Conservation (phyloP, 257 asterid species). For the Solanum medicagineum region DNA sequence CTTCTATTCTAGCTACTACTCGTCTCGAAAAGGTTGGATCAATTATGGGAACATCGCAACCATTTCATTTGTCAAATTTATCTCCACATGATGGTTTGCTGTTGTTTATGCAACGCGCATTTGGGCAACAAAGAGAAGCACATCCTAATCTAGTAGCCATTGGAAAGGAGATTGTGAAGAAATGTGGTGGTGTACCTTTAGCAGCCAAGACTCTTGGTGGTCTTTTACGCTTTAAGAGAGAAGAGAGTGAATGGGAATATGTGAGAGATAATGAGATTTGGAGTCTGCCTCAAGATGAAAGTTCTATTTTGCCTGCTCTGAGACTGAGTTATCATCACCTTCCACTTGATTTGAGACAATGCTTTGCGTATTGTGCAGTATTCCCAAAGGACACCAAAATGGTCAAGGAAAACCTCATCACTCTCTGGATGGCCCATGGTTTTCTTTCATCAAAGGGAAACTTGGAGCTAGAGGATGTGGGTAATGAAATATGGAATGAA, state of each 20-base stretch:
- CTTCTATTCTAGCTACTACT: constrained; percentile 17
- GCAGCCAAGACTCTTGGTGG: constrained; percentile 24
- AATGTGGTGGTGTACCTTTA: constrained; percentile 16
- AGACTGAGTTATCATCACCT: constrained; percentile 25
- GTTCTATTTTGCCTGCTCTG: constrained; percentile 8
- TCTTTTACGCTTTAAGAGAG: constrained; percentile 6
- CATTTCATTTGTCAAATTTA: not conserved
- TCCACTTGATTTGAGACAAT: constrained; percentile 9
- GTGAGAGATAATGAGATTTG: constrained; percentile 16
- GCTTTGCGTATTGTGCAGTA: constrained; percentile 23
- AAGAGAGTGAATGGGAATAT: constrained; percentile 10
- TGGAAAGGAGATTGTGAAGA: constrained; percentile 16
- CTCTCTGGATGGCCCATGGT: constrained; percentile 17
- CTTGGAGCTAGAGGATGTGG: constrained; percentile 10
- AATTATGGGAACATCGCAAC: constrained; percentile 6
- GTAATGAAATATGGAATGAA: constrained; percentile 14
- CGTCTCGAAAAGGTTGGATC: constrained; percentile 12
- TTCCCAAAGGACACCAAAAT: constrained; percentile 11
- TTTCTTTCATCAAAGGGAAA: constrained; percentile 7
- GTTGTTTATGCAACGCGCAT: constrained; percentile 9
- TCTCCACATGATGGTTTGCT: constrained; percentile 10
- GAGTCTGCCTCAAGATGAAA: constrained; percentile 9
- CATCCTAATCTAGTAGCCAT: constrained; percentile 1
- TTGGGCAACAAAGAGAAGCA: not conserved
- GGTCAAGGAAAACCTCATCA: constrained; percentile 1